Percentiles rank a stretch among this genome's conserved stretches.
Evolutionary conservation across 257 asterid species (phyloP).

Genomic region (Nyctanthes arbortristis): DNA sequence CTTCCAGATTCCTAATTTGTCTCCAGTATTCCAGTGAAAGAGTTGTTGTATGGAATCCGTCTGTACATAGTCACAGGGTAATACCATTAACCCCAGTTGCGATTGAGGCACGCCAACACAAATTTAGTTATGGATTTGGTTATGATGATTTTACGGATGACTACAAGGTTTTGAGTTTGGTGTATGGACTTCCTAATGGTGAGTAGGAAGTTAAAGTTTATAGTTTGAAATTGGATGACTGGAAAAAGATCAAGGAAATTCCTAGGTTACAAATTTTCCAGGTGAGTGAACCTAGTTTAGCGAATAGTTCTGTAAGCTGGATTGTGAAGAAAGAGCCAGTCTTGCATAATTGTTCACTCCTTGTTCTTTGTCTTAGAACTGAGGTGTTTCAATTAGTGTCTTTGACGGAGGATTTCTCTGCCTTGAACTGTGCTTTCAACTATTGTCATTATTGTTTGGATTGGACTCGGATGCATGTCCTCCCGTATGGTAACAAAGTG

Average conservation of each 20-base stretch:
- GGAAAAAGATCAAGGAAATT: not conserved
- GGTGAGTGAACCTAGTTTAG: not conserved
- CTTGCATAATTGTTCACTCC: not conserved
- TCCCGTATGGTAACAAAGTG: too few relatives aligned
- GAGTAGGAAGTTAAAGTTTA: not conserved
- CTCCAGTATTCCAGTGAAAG: not conserved
- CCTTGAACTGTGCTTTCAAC: not conserved
- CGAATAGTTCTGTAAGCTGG: not conserved
- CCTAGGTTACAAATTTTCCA: not conserved
- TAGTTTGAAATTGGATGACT: not conserved
- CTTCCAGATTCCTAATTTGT: not conserved
- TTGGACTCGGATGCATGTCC: too few relatives aligned
- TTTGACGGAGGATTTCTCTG: not conserved
- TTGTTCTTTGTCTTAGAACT: not conserved
- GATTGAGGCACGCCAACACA: not conserved
- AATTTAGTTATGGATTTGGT: not conserved
- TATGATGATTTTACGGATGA: not conserved
- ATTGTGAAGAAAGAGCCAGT: not conserved
- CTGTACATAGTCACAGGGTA: not conserved
- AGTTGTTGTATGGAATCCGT: slow-evolving; percentile 11
- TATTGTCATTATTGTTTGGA: not conserved
- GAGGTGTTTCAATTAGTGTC: not conserved
- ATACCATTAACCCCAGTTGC: not conserved
- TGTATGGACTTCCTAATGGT: not conserved
- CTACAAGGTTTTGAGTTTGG: not conserved